Percentiles rank a stretch among this genome's conserved stretches.
These are phyloP conservation scores for Pichia sp. DNA, from an alignment of 1,139 yeast genomes.

Conservation along the genomic window DNA sequence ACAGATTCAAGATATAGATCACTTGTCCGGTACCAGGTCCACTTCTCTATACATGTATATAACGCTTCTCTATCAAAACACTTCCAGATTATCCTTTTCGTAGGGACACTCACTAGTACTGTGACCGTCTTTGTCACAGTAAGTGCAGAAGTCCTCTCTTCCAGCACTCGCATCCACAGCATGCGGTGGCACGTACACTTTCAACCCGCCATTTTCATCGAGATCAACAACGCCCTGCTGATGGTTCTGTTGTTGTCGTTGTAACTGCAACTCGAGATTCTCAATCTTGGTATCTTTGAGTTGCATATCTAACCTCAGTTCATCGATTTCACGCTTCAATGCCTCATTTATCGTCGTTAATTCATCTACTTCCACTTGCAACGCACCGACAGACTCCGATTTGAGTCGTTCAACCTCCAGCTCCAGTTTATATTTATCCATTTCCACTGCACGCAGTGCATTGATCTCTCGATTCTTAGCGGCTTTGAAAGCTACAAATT, in stretches of 20 bases:
- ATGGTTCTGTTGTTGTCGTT: background rate
- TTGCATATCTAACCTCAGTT: slow-evolving; percentile 15
- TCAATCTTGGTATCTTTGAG: slow-evolving; percentile 1
- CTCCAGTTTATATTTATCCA: slow-evolving; percentile 15
- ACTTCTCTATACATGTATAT: slow-evolving; percentile 3
- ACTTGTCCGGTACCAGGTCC: background rate
- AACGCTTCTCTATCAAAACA: slow-evolving; percentile 4
- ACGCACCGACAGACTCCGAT: background rate
- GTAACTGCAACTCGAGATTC: background rate
- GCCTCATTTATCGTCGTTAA: slow-evolving; percentile 6
- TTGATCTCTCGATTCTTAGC: slow-evolving; percentile 13
- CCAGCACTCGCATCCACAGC: slow-evolving; percentile 68
- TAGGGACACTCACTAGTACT: slow-evolving; percentile 82
- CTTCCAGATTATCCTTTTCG: slow-evolving; percentile 42
- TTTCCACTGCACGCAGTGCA: slow-evolving; percentile 14
- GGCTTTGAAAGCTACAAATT: slow-evolving; percentile 5
- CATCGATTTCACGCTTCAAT: slow-evolving; percentile 19
- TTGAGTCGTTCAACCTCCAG: slow-evolving; percentile 16
- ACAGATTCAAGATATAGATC: slow-evolving; percentile 56
- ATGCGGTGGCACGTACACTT: slow-evolving; percentile 44
- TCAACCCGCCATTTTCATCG: slow-evolving; percentile 32
- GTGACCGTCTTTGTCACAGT: slow-evolving; percentile 88
- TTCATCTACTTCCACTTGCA: slow-evolving; percentile 1
- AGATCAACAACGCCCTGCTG: background rate
- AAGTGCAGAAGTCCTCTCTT: slow-evolving; percentile 77